These are phyloP conservation scores for Guadua angustifolia DNA, from an alignment of 176 grass and related monocot genomes.

Conservation along the genomic window DNA sequence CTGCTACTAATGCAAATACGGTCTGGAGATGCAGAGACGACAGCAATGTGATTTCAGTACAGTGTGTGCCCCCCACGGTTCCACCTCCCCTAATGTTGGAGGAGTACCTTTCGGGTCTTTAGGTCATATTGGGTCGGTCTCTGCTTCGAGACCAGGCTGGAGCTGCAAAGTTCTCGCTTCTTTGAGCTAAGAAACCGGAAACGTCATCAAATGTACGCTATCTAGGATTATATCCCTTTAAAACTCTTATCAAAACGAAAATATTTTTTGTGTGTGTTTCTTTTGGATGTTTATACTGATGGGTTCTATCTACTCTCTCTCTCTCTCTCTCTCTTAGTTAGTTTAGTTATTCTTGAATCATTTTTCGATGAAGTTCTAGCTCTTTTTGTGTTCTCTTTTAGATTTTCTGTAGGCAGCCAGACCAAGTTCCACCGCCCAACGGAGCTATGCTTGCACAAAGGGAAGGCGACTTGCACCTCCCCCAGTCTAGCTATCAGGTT, in stretches of 20 bases:
- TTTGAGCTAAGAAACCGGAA: too few species aligned
- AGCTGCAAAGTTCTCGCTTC: neutral
- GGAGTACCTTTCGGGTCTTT: neutral
- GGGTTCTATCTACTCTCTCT: neutral
- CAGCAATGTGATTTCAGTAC: constrained; percentile 27
- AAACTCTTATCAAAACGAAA: neutral
- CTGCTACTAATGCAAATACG: constrained; percentile 40
- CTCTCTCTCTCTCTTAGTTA: neutral
- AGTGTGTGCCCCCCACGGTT: neutral
- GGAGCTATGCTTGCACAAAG: neutral
- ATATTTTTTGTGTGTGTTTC: too few species aligned
- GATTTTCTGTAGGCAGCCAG: neutral
- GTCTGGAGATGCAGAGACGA: constrained; percentile 38
- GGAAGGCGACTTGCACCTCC: constrained; percentile 34
- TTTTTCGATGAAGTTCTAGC: neutral
- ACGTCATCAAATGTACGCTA: neutral
- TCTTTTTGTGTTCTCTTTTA: neutral
- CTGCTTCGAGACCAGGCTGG: neutral
- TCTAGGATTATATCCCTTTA: neutral
- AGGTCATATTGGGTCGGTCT: neutral
- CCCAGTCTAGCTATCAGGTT: neutral
- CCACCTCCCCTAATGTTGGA: neutral
- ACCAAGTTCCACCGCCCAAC: too few species aligned
- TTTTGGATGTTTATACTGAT: neutral
- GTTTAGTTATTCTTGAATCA: neutral